phyloP scores from a whole-genome alignment of 306 rosid species.

The Sechiopsis laciniata region DNA sequence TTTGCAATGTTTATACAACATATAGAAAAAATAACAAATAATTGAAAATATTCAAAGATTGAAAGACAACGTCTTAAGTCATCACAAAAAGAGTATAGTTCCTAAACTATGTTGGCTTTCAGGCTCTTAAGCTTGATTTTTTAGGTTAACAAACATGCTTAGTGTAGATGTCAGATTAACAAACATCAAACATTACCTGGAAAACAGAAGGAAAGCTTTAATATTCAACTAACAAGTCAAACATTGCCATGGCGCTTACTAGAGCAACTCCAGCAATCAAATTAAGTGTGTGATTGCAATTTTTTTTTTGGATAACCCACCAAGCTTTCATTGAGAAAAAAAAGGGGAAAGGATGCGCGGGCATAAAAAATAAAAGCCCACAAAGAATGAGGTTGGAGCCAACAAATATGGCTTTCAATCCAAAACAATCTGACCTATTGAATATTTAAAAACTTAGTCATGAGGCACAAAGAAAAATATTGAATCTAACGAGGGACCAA shows the following conservation, averaged over 20 bases:
- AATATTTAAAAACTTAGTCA: no score
- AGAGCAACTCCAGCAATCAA: not conserved
- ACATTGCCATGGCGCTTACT: not conserved
- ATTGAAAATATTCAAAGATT: not conserved
- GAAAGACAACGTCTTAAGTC: not conserved
- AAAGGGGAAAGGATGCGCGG: no score
- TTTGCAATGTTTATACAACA: not conserved
- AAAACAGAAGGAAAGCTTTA: not conserved
- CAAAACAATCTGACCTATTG: no score
- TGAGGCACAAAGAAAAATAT: no score
- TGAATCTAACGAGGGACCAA: no score
- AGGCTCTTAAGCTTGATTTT: not conserved
- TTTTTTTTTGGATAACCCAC: no score
- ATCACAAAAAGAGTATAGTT: not conserved
- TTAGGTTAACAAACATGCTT: not conserved
- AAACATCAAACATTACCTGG: not conserved
- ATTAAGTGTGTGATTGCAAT: not conserved
- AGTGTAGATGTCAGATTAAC: constrained; percentile 1
- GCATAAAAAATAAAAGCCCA: no score
- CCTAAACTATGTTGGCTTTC: not conserved
- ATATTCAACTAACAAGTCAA: not conserved
- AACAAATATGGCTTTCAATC: no score
- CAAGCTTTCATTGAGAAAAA: no score
- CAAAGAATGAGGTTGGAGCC: no score
- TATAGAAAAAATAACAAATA: not conserved